A percentile compares a stretch with the other conserved stretches of the same genome.
These are phyloP conservation scores for Anthracocystis panici-leucophaei DNA, from an alignment of 1,284 basidiomycete genomes.

Conservation along the genomic window DNA sequence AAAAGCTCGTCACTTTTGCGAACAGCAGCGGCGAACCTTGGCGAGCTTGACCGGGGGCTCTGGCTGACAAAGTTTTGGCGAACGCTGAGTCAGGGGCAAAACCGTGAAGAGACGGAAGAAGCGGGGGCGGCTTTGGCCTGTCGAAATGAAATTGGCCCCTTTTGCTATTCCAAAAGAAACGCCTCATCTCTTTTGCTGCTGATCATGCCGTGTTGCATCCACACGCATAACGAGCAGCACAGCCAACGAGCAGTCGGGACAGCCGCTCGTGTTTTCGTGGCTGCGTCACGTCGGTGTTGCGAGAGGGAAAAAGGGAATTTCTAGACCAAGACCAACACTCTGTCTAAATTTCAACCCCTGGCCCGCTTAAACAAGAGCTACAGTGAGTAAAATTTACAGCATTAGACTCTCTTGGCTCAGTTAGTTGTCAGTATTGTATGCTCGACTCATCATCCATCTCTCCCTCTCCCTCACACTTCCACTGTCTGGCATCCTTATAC, in stretches of 20 bases:
- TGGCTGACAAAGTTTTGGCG: too few relatives aligned
- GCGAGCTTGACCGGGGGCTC: too few relatives aligned
- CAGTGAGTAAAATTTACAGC: too few relatives aligned
- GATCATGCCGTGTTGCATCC: background rate
- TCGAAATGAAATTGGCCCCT: too few relatives aligned
- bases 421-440: background rate
- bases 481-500: background rate
- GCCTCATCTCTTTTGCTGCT: background rate
- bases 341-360: constrained; percentile 5
- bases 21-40: too few relatives aligned
- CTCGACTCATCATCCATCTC: constrained; percentile 1
- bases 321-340: background rate
- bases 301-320: background rate
- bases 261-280: constrained; percentile 2
- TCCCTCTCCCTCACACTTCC: background rate
- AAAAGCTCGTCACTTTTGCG: too few relatives aligned
- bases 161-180: too few relatives aligned
- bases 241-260: background rate
- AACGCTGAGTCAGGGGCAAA: too few relatives aligned
- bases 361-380: background rate
- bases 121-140: too few relatives aligned
- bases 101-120: too few relatives aligned
- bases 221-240: background rate
- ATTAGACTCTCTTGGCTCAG: background rate
- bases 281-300: constrained; percentile 4